Evolutionary conservation across 2,329 filamentous ascomycete genomes (phyloP).

Genomic region (Pseudonectria foliicola): DNA sequence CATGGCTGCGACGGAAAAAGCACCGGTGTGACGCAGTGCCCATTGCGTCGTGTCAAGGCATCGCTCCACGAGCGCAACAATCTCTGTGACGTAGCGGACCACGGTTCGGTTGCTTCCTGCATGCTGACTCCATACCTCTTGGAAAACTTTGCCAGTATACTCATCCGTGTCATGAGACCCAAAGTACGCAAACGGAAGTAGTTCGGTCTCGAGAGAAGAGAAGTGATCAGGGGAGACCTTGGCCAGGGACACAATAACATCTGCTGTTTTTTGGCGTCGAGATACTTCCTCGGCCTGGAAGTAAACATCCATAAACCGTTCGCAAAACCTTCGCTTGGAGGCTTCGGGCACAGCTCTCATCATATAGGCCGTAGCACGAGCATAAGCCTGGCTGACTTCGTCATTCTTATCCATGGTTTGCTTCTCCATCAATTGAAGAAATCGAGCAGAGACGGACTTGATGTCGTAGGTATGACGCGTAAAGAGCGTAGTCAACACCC

Average conservation of each 20-base stretch:
- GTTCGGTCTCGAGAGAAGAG: conserved; percentile 61
- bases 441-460: conserved; percentile 64
- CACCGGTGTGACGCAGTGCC: conserved; percentile 83
- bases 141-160: conserved; percentile 71
- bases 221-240: conserved; percentile 89
- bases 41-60: conserved; percentile 77
- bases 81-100: conserved; percentile 77
- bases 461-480: conserved; percentile 73
- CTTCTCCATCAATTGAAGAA: conserved; percentile 72
- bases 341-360: conserved; percentile 51
- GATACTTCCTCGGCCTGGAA: conserved; percentile 73
- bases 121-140: conserved; percentile 83
- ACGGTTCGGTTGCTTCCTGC: conserved; percentile 80
- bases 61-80: conserved; percentile 58
- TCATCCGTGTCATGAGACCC: conserved; percentile 79
- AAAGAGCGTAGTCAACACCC: conserved; percentile 76
- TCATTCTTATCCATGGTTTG: conserved; percentile 87
- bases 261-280: conserved; percentile 67
- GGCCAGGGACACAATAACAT: conserved; percentile 74
- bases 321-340: conserved; percentile 43
- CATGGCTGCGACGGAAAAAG: conserved; percentile 70
- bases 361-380: conserved; percentile 78
- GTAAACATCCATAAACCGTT: conserved; percentile 61
- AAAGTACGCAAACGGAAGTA: conserved; percentile 83
- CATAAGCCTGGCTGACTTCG: conserved; percentile 85